Base-by-base conservation (phyloP, 2,329 filamentous ascomycete genomes). In the Lasiodiplodia gonubiensis region DNA sequence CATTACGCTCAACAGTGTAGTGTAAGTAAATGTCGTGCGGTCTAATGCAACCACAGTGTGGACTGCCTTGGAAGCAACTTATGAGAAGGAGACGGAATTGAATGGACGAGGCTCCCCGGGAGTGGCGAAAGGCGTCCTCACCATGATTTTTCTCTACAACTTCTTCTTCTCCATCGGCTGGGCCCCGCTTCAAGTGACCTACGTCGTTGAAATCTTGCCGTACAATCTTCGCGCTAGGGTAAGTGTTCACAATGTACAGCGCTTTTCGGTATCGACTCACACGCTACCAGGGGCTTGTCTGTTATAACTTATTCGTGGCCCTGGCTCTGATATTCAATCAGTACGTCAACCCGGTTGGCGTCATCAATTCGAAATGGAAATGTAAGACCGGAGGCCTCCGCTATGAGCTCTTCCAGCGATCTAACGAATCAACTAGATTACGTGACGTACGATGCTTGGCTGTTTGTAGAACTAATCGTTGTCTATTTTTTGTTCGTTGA, bases 401-500 rank as follows among this genome's bases (percentile, higher is more conserved):
- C 12, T 10, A 1, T 25, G 23, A 25, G 3, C 7, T 42, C 6
- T 7, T 42, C 5, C 39, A 6, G 7, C 16, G 14, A n/a, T 0
- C 6, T 16, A 18, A 18, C 5, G 5, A 3, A 16, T 18, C 7
- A 14, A 7, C 18, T 25, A 53, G 51, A 27, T 3, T 53, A 53
- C 27, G 27, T 53, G 16, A 53, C 51, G 12, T 53, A 33, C 2
- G 51, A 53, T 25, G 51, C n/a, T 64, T 90, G 87, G 88, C 85
- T 89, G 73, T 80, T 84, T 54, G 75, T 84, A 72, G 86, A 90
- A 76, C 79, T 89, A 53, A 69, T 86, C 52, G 89, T 90, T 71
- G 86, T 90, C 37, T 89, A 84, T 78, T 88, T 88, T 80, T 85
- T 89, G 75, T 90, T 89, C 75, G 84, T 90, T 66, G 90, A 92